phyloP scores from a whole-genome alignment of 2,329 filamentous ascomycete species.

The Cladosporium cucumerinum region DNA sequence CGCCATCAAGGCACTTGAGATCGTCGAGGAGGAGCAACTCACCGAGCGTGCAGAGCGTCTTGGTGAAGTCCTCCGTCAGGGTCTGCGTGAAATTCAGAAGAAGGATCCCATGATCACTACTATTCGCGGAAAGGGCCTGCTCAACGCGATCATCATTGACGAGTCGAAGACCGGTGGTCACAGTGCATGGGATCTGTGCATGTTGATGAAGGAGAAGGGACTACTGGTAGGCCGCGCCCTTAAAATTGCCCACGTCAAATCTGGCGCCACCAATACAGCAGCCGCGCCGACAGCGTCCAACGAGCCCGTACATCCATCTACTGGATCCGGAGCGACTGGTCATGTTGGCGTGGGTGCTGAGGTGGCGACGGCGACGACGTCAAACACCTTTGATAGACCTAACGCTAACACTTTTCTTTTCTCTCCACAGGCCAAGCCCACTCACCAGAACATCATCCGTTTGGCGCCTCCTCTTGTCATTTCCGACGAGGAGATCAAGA shows the following conservation, averaged over 20 bases:
- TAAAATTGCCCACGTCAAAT: slow-evolving; percentile 36
- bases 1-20: slow-evolving; percentile 88
- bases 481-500: slow-evolving; percentile 77
- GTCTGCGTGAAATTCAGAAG: slow-evolving; percentile 65
- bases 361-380: slow-evolving; percentile 15
- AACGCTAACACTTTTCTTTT: slow-evolving; percentile 23
- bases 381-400: slow-evolving; percentile 11
- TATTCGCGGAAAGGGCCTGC: slow-evolving; percentile 85
- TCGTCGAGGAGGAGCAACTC: slow-evolving; percentile 88
- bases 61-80: slow-evolving; percentile 78
- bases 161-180: slow-evolving; percentile 80
- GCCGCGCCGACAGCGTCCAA: background rate
- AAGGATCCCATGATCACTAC: slow-evolving; percentile 71
- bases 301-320: background rate
- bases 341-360: slow-evolving; percentile 7
- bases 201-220: slow-evolving; percentile 93
- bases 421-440: slow-evolving; percentile 79
- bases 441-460: slow-evolving; percentile 96
- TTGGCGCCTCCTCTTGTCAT: slow-evolving; percentile 96
- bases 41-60: slow-evolving; percentile 76
- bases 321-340: slow-evolving; percentile 1
- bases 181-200: slow-evolving; percentile 92
- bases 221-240: slow-evolving; percentile 63
- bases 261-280: background rate
- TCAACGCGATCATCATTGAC: slow-evolving; percentile 96